Percentiles rank a stretch among this genome's conserved stretches.
phyloP scores from a whole-genome alignment of 2,329 filamentous ascomycete species.

The Aspergillus oerlinghausenensis region DNA sequence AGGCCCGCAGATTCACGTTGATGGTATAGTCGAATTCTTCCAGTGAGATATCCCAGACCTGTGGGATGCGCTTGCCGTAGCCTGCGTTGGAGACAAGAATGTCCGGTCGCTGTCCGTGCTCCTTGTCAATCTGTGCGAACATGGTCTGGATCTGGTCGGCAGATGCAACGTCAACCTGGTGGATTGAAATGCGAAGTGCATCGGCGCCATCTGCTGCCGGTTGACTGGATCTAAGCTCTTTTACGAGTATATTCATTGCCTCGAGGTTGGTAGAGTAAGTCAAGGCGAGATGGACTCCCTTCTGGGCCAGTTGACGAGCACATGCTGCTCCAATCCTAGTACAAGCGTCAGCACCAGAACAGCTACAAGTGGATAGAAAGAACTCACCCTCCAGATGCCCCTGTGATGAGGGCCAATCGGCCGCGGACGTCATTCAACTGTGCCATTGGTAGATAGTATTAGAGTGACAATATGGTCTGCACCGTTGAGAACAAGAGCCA shows the following conservation, averaged over 20 bases:
- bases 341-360: constrained; percentile 3
- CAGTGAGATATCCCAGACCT: constrained; percentile 56
- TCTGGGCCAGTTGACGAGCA: constrained; percentile 50
- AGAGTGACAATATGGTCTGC: neutral
- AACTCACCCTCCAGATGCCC: constrained; percentile 56
- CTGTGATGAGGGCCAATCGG: constrained; percentile 56
- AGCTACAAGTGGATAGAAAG: neutral
- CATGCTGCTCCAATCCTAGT: constrained; percentile 57
- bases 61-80: constrained; percentile 56
- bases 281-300: constrained; percentile 53
- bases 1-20: constrained; percentile 58
- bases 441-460: constrained; percentile 8
- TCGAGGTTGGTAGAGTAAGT: constrained; percentile 54
- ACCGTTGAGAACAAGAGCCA: neutral
- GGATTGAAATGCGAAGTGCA: constrained; percentile 45
- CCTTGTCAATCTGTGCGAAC: constrained; percentile 50
- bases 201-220: constrained; percentile 8
- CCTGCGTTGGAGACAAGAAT: constrained; percentile 65
- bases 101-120: constrained; percentile 55
- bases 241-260: constrained; percentile 44
- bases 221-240: constrained; percentile 35
- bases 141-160: constrained; percentile 51
- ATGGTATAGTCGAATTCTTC: constrained; percentile 63
- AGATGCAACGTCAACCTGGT: constrained; percentile 56
- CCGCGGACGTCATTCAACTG: constrained; percentile 47